phyloP scores from a whole-genome alignment of 805 yeast species.

The Ogataea nitratoaversa region DNA sequence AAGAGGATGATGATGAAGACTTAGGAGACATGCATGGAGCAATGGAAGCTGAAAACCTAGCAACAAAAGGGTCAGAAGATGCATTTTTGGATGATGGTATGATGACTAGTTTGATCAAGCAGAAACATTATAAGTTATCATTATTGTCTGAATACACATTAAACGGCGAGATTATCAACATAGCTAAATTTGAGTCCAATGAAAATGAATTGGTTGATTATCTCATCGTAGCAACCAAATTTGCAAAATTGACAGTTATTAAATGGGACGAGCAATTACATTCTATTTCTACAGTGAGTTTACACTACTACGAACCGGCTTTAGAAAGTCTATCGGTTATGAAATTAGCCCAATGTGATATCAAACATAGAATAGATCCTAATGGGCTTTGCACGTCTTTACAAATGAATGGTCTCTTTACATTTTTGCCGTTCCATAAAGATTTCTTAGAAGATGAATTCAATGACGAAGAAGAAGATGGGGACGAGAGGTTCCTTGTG shows the following conservation, averaged over 20 bases:
- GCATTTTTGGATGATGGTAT: conserved; percentile 21
- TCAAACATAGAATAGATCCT: conserved; percentile 61
- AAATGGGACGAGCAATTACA: conserved; percentile 59
- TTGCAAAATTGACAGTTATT: conserved; percentile 74
- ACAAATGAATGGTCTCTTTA: conserved; percentile 63
- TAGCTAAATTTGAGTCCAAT: conserved; percentile 46
- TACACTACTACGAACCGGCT: conserved; percentile 82
- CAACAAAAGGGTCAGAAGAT: conserved; percentile 3
- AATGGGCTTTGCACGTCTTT: conserved; percentile 50
- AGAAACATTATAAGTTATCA: conserved; percentile 28
- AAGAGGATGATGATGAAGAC: conserved; percentile 15
- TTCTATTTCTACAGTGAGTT: conserved; percentile 63
- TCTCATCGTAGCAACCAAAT: conserved; percentile 60
- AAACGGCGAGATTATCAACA: conserved; percentile 63
- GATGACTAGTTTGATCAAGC: conserved; percentile 13
- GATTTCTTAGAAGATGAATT: conserved; percentile 40
- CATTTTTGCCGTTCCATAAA: conserved; percentile 61
- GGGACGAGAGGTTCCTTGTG: conserved; percentile 1
- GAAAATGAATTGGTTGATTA: conserved; percentile 50
- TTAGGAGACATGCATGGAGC: neutral
- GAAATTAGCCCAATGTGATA: conserved; percentile 29
- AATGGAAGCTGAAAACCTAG: conserved; percentile 12
- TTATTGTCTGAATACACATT: conserved; percentile 63
- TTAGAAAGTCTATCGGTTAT: conserved; percentile 48
- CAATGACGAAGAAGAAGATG: conserved; percentile 22